Percentiles rank a stretch among this genome's conserved stretches.
Evolutionary conservation across 2,329 filamentous ascomycete species (phyloP).

Genomic region (Ilyonectria sp.): DNA sequence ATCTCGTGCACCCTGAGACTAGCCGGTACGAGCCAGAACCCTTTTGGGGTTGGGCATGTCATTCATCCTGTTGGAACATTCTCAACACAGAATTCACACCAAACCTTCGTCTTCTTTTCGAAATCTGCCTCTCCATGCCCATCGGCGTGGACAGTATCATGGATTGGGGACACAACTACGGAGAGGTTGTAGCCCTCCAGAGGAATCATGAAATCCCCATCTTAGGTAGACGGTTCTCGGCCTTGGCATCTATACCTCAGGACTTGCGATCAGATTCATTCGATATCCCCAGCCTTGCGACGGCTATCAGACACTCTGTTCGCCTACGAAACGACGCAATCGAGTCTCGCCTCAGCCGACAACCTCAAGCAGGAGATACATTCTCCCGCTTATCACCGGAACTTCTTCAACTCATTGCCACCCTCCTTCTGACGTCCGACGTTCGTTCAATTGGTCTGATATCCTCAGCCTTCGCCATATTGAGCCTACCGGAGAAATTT

Average conservation of each 20-base stretch:
- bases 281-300: constrained; percentile 7
- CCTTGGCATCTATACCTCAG: not conserved
- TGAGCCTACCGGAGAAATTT: constrained; percentile 29
- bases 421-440: constrained; percentile 20
- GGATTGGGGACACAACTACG: constrained; percentile 39
- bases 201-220: not conserved
- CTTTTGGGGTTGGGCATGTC: constrained; percentile 30
- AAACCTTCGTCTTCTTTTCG: constrained; percentile 21
- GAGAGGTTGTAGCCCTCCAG: not conserved
- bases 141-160: not conserved
- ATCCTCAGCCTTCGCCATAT: constrained; percentile 28
- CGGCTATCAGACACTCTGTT: constrained; percentile 7
- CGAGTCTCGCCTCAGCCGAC: constrained; percentile 6
- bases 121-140: constrained; percentile 27
- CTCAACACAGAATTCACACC: constrained; percentile 1
- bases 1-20: constrained; percentile 15
- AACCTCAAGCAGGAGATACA: constrained; percentile 4
- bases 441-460: constrained; percentile 33
- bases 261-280: constrained; percentile 23
- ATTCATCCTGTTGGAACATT: constrained; percentile 35
- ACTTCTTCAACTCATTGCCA: constrained; percentile 28
- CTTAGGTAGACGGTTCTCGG: constrained; percentile 9
- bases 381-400: constrained; percentile 31
- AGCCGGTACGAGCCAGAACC: constrained; percentile 3
- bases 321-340: constrained; percentile 19